Evolutionary conservation across 2,329 filamentous ascomycete species (phyloP).

Genomic region (Diaporthe sp.): DNA sequence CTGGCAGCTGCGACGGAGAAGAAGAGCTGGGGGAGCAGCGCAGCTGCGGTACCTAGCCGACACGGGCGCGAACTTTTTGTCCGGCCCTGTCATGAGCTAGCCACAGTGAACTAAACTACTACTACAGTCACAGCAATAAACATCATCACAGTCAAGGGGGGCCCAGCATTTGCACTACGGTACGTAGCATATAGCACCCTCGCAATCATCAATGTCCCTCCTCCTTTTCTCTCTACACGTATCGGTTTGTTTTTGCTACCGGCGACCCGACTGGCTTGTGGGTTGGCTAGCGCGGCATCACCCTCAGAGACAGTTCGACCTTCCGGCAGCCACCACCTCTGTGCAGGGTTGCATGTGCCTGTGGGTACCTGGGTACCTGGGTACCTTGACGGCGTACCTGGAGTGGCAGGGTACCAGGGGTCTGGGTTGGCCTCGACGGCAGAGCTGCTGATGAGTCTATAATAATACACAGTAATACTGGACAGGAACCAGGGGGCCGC

Average conservation of each 20-base stretch:
- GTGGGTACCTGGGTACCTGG: constrained; percentile 5
- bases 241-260: constrained; percentile 11
- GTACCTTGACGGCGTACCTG: constrained; percentile 12
- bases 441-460: constrained; percentile 10
- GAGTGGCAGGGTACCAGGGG: not conserved
- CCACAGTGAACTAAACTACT: not conserved
- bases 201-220: not conserved
- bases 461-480: not conserved
- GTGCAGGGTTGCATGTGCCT: constrained; percentile 11
- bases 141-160: constrained; percentile 15
- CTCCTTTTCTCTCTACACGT: constrained; percentile 3
- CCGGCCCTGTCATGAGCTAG: constrained; percentile 14
- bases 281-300: constrained; percentile 30
- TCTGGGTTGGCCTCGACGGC: not conserved
- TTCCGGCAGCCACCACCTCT: constrained; percentile 27
- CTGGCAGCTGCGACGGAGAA: not conserved
- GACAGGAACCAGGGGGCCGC: constrained; percentile 15
- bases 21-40: no score
- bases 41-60: not conserved
- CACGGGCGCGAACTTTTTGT: constrained; percentile 14
- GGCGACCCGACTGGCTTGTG: constrained; percentile 27
- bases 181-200: not conserved
- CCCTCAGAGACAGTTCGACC: constrained; percentile 32
- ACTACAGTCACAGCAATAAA: not conserved
- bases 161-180: not conserved